Base-by-base conservation (phyloP, 331 rosid genomes). In the Pyrus hybrid region DNA sequence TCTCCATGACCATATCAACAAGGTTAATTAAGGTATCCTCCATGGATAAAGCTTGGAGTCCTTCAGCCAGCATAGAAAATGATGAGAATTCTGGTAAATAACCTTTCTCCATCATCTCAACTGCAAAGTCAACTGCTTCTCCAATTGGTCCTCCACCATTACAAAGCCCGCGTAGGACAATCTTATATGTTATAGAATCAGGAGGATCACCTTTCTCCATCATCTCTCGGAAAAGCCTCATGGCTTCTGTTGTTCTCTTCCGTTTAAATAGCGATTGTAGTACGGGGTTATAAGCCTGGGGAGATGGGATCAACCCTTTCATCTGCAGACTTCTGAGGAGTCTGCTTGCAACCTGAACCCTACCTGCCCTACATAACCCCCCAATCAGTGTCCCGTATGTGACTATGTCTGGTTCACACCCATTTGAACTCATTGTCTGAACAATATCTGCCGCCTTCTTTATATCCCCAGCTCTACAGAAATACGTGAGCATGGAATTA, bases 201-300 rank as follows among this genome's bases (percentile, higher is more conserved):
- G 98, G 97, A 68, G 91, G 94, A 63, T 85, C 79, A 21, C 79
- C 86, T 78, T 91, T 91, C 85, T 88, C 98, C 74, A 80, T 73
- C 97, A 93, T 93, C 87, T 91, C 98, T 77, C 93, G 88, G 76
- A 90, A 86, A 80, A 91, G 91, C 82, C 97, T 85, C 91, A 88
- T 87, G 57, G 88, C 98, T 77, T 91, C 98, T 51, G 76, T 88
- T 28, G 80, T 86, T 87, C 91, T 91, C 86, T 86, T 90, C 63
- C 91, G 87, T 72, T 28, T 91, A 74, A 87, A 90, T 13, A 91
- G 85, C 58, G 91, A 88, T 80, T 90, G 96, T 43, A 93, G 80
- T 16, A 91, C 87, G 11, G 98, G 96, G 80, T 90, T 91, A 80
- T 93, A 93, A 65, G 97, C 96, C 20, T 78, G 91, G 2, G 97